A percentile compares a stretch with the other conserved stretches of the same genome.
These are phyloP conservation scores for Beauveria sp. DNA, from an alignment of 2,329 filamentous ascomycete species.

Conservation along the genomic window DNA sequence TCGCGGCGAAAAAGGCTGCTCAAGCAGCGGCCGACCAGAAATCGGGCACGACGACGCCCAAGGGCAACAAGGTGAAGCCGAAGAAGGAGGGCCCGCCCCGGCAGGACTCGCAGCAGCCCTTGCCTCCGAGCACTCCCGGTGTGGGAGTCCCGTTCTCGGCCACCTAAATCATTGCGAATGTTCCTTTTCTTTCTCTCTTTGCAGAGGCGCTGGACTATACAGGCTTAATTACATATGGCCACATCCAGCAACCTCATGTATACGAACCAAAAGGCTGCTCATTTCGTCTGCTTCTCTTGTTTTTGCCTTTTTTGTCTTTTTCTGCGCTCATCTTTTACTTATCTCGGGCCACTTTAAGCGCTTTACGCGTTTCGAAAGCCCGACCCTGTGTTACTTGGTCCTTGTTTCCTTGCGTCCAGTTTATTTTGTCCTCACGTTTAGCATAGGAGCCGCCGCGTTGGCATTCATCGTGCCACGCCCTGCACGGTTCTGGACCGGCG, in stretches of 20 bases:
- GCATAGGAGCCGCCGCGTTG: constrained; percentile 12
- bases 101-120: constrained; percentile 13
- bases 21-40: constrained; percentile 34
- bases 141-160: constrained; percentile 2
- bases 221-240: not conserved
- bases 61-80: constrained; percentile 27
- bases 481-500: constrained; percentile 9
- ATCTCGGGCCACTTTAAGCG: not conserved
- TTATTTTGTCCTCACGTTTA: constrained; percentile 5
- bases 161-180: not conserved
- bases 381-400: not conserved
- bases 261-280: not conserved
- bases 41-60: constrained; percentile 29
- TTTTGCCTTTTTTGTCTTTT: not conserved
- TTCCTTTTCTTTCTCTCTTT: not conserved
- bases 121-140: constrained; percentile 1
- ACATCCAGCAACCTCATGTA: not conserved
- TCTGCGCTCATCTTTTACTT: not conserved
- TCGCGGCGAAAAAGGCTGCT: constrained; percentile 50
- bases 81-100: constrained; percentile 27
- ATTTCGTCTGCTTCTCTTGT: not conserved
- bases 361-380: not conserved
- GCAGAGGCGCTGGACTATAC: not conserved
- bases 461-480: not conserved
- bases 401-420: not conserved